phyloP scores from a whole-genome alignment of 78 protist genomes.

The Emiliania huxleyi region DNA sequence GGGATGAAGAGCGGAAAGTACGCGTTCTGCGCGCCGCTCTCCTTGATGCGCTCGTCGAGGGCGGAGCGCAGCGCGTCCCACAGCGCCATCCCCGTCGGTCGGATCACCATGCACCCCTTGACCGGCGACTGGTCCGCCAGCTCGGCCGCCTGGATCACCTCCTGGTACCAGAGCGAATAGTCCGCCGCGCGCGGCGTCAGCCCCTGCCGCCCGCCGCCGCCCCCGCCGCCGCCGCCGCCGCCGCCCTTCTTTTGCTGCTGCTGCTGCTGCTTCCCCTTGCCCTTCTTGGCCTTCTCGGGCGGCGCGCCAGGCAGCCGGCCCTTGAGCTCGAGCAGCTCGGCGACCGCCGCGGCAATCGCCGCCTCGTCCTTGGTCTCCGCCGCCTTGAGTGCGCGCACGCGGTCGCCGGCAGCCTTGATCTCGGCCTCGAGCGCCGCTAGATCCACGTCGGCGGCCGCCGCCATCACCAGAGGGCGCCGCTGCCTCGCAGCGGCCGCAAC shows the following conservation, averaged over 20 bases:
- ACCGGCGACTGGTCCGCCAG: slow-evolving; percentile 64
- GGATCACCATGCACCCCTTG: slow-evolving; percentile 61
- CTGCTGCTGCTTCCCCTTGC: not conserved
- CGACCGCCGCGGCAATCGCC: not conserved
- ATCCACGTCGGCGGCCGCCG: no score
- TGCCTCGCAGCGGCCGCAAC: no score
- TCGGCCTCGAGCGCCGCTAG: not conserved
- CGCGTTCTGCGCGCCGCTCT: slow-evolving; percentile 42
- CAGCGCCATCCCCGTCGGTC: slow-evolving; percentile 53
- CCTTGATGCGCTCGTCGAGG: slow-evolving; percentile 50
- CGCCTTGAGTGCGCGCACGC: not conserved
- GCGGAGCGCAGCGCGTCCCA: slow-evolving; percentile 34
- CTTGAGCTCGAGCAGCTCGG: not conserved
- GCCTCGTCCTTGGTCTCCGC: not conserved
- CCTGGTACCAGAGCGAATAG: slow-evolving; percentile 7
- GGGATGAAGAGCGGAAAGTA: slow-evolving; percentile 71
- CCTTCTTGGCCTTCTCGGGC: not conserved
- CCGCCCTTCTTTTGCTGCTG: not conserved
- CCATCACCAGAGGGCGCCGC: no score
- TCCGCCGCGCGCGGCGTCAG: not conserved
- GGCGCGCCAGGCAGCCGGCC: not conserved
- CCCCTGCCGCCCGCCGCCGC: not conserved
- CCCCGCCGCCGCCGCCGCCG: not conserved
- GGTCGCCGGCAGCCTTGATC: not conserved
- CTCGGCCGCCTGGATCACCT: slow-evolving; percentile 37